Percentiles rank a stretch among this genome's conserved stretches.
These are phyloP conservation scores for Massarina eburnea DNA, from an alignment of 2,329 filamentous ascomycete genomes.

Conservation along the genomic window DNA sequence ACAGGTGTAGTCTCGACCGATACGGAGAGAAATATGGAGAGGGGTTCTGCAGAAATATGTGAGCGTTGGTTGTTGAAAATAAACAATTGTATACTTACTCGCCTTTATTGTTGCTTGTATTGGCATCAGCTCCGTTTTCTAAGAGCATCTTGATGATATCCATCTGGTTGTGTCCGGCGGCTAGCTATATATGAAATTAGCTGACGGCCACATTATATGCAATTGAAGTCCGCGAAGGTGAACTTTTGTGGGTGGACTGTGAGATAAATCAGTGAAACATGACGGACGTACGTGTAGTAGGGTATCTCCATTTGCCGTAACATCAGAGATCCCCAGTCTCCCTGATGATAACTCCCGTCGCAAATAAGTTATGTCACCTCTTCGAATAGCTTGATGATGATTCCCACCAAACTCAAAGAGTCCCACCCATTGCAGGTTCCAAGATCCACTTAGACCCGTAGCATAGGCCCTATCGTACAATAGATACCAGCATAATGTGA, in stretches of 20 bases:
- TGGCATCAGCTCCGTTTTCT: conserved; percentile 1
- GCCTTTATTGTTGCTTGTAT: conserved; percentile 9
- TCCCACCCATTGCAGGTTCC: too few relatives aligned
- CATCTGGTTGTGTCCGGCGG: conserved; percentile 1
- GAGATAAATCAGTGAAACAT: too few relatives aligned
- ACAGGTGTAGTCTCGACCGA: conserved; percentile 1
- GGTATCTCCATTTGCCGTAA: conserved; percentile 4
- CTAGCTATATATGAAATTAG: conserved; percentile 2
- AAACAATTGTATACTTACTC: conserved; percentile 5
- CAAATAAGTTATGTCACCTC: conserved; percentile 1
- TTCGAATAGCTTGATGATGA: too few relatives aligned
- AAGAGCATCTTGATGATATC: conserved; percentile 2
- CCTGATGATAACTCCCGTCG: neutral
- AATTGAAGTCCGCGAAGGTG: too few relatives aligned
- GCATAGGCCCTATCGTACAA: too few relatives aligned
- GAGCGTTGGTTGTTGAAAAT: neutral
- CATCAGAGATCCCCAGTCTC: neutral
- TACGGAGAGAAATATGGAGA: conserved; percentile 3
- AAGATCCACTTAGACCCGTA: too few relatives aligned
- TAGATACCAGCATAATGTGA: too few relatives aligned
- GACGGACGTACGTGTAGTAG: conserved; percentile 13
- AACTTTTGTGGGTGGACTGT: too few relatives aligned
- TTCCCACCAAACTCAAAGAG: too few relatives aligned
- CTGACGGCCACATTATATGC: neutral
- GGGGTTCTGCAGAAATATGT: conserved; percentile 6